Evolutionary conservation across 352 stramenopile genomes (phyloP), one percentile per base, ranked within the genome.

Genomic region (Phytophthora foliorum): DNA sequence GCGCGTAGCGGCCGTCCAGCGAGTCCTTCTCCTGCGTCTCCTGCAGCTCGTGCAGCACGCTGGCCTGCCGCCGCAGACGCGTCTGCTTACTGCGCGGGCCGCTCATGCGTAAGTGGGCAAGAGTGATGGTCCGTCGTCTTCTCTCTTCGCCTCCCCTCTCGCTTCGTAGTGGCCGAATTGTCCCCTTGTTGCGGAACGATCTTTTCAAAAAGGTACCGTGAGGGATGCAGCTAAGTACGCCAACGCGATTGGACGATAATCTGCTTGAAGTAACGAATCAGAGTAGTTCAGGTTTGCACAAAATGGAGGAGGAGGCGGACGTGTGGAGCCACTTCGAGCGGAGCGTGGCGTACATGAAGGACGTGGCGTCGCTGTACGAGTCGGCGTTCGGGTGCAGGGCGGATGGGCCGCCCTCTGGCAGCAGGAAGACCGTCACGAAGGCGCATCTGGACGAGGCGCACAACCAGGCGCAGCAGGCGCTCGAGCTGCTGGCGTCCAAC

Each of bases 1-100:
- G 85, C 54, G 78, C 73, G 49, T 93, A 94, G 58, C 87, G 87
- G 8, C 70, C 78, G 36, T 93, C 84, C 14, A 92, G 58, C 51
- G 75, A 90, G 55, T 91, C 84, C 61, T 88, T 89, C 57, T 92
- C 86, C 54, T 92, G 84, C 41, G 63, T 86, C 69, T 95, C 86
- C 57, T 93, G 85, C 21, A 93, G 63, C 58, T 95, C 88, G 57
- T 93, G 78, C 24, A 95, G 75, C 56, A 93, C 84, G 70, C 85
- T 93, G n/a, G 77, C 73, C 57, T 95, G 88, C 19, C 88, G 82
- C 73, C 82, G 34, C 49, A 82, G 71, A 6, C 72, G 75, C 61
- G 72, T 65, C 24, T 73, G 59, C 22, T 77, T 78, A 55, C 59
- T 70, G 57, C 73, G 73, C 60, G 63, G 55, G 52, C 58, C 62